Evolutionary conservation across 805 yeast genomes (phyloP), one percentile per base, ranked within the genome.

Genomic region (Ogataea allantospora): DNA sequence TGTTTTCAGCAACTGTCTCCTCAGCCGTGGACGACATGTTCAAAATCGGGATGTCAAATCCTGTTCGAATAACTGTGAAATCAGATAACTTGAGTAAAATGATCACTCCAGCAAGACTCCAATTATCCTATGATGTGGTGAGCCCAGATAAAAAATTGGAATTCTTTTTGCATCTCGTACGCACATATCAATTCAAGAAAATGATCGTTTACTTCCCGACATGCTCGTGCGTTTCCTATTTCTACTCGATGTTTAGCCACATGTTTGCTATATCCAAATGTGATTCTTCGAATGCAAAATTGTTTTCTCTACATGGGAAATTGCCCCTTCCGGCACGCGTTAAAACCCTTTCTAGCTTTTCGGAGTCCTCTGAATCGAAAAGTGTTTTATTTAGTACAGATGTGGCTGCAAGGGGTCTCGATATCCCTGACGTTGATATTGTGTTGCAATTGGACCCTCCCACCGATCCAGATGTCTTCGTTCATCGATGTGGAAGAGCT

Each of bases 361-460:
- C 79, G 0, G 70, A 71, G 1, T 68, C 73, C 4, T 53, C 57
- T 6, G 61, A 63, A 3, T 59, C 62, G 3, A 80, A 78, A 46
- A 68, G 80, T 7, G 76, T 91, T 0, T 62, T 93, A 16, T 66
- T 93, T 62, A 88, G 99, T 2, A 93, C 99, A 0, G 99, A 93
- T 68, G 96, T 93, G n/a, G 97, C 99, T 0, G 96, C 98, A 0
- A 73, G 99, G 56, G 99, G 99, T 28, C 76, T 93, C 15, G 99
- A 93, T 66, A 82, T 93, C 19, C 95, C 96, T 0, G 93, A 89
- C 37, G 97, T 93, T 7, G 98, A 93, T 54, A 63, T 89, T 17
- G 98, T 91, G 3, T 66, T 93, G n/a, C 99, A 93, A 57, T 51
- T 91, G 16, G 98, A 93, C 47, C 95, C 98, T 2, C 99, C 99